These are phyloP conservation scores for Metschnikowia aberdeeniae DNA, from an alignment of 805 yeast species.

Conservation along the genomic window DNA sequence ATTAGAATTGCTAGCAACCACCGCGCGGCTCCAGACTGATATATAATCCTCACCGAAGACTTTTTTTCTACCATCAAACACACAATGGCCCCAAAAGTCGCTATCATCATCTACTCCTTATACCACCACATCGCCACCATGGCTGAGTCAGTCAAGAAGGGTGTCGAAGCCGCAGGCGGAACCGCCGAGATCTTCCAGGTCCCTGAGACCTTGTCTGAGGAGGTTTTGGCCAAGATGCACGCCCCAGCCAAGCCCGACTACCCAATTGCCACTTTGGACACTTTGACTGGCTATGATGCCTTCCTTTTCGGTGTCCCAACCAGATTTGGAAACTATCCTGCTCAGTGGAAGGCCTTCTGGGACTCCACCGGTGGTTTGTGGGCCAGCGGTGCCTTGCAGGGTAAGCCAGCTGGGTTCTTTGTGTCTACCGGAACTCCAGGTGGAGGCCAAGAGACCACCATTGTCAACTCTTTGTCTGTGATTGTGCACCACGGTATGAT, in stretches of 20 bases:
- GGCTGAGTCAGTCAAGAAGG: constrained; percentile 66
- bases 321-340: constrained; percentile 77
- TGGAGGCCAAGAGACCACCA: constrained; percentile 45
- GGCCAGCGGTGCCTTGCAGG: constrained; percentile 68
- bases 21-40: neutral
- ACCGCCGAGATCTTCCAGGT: constrained; percentile 37
- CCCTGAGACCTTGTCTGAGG: constrained; percentile 69
- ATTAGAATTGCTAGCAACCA: neutral
- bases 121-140: constrained; percentile 72
- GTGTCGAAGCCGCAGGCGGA: constrained; percentile 63
- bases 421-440: constrained; percentile 71
- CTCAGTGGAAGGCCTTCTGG: constrained; percentile 73
- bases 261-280: constrained; percentile 61
- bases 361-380: constrained; percentile 77
- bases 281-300: constrained; percentile 67
- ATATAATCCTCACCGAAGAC: neutral
- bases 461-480: constrained; percentile 19
- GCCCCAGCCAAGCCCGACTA: constrained; percentile 60
- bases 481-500: constrained; percentile 20
- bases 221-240: constrained; percentile 55
- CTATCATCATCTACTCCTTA: constrained; percentile 74
- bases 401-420: constrained; percentile 72
- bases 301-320: constrained; percentile 84
- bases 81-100: constrained; percentile 44
- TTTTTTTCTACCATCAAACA: neutral